Evolutionary conservation across 225 moss, liverwort and hornwort species (phyloP).

Genomic region (Marchantia paleacea): DNA sequence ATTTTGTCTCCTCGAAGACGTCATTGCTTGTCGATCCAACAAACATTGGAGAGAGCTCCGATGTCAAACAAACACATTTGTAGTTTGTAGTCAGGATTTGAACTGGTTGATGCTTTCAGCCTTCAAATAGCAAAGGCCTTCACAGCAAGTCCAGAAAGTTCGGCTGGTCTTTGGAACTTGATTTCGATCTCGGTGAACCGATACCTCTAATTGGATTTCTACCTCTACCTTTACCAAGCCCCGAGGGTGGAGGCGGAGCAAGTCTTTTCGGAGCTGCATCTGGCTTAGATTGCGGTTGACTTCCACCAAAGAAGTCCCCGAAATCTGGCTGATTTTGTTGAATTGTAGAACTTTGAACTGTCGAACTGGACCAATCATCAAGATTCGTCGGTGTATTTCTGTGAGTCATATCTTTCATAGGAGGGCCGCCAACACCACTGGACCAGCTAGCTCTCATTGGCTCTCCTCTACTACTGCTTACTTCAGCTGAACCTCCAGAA

Average conservation of each 20-base stretch:
- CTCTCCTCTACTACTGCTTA: conserved; percentile 23
- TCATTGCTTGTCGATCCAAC: background rate
- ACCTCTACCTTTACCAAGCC: conserved; percentile 86
- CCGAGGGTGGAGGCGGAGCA: conserved; percentile 74
- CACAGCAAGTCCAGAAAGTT: conserved; percentile 61
- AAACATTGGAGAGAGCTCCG: background rate
- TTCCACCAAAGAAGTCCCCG: conserved; percentile 52
- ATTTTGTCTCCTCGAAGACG: background rate
- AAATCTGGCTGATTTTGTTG: conserved; percentile 48
- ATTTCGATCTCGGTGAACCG: conserved; percentile 58
- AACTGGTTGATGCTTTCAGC: background rate
- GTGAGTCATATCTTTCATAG: conserved; percentile 47
- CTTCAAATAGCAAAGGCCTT: background rate
- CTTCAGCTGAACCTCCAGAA: conserved; percentile 20
- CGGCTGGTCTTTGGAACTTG: conserved; percentile 56
- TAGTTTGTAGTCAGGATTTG: background rate
- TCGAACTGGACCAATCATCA: conserved; percentile 58
- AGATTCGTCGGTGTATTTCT: conserved; percentile 54
- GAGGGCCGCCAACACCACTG: conserved; percentile 42
- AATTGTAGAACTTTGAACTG: conserved; percentile 26
- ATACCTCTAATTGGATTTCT: conserved; percentile 72
- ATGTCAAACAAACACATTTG: background rate
- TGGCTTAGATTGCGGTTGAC: conserved; percentile 31
- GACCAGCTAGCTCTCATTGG: conserved; percentile 41
- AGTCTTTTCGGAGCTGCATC: conserved; percentile 59